Evolutionary conservation across 2,329 filamentous ascomycete genomes (phyloP).

Genomic region (Paecilomyces formosus): DNA sequence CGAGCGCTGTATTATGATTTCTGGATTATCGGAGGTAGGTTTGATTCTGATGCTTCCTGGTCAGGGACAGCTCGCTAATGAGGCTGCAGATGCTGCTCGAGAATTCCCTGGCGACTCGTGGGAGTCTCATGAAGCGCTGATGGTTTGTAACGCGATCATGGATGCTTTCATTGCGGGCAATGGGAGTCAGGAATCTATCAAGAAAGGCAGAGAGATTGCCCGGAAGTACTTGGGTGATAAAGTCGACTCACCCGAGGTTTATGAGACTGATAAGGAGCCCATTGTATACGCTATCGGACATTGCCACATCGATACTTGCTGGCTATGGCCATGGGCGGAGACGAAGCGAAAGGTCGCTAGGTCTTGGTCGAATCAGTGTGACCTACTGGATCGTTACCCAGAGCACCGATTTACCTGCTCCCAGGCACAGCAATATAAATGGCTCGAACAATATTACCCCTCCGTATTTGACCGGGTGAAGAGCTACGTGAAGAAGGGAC

Average conservation of each 20-base stretch:
- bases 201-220: constrained; percentile 74
- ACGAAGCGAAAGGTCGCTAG: constrained; percentile 93
- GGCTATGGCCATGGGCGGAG: constrained; percentile 97
- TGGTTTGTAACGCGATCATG: constrained; percentile 81
- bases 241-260: constrained; percentile 77
- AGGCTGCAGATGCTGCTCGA: constrained; percentile 63
- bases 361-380: constrained; percentile 95
- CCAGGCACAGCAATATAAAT: constrained; percentile 96
- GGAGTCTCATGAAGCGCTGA: constrained; percentile 79
- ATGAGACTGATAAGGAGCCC: constrained; percentile 64
- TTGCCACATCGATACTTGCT: constrained; percentile 97
- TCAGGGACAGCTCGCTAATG: not conserved
- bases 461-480: constrained; percentile 85
- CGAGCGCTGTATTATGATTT: constrained; percentile 82
- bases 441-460: constrained; percentile 86
- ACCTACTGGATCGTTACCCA: constrained; percentile 89
- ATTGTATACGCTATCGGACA: constrained; percentile 87
- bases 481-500: constrained; percentile 78
- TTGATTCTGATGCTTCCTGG: not conserved
- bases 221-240: constrained; percentile 72
- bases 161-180: constrained; percentile 78
- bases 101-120: constrained; percentile 85
- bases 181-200: constrained; percentile 64
- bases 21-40: constrained; percentile 69
- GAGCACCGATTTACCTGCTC: constrained; percentile 90